Evolutionary conservation across 352 stramenopile genomes (phyloP).

Genomic region (Phytophthora sojae): DNA sequence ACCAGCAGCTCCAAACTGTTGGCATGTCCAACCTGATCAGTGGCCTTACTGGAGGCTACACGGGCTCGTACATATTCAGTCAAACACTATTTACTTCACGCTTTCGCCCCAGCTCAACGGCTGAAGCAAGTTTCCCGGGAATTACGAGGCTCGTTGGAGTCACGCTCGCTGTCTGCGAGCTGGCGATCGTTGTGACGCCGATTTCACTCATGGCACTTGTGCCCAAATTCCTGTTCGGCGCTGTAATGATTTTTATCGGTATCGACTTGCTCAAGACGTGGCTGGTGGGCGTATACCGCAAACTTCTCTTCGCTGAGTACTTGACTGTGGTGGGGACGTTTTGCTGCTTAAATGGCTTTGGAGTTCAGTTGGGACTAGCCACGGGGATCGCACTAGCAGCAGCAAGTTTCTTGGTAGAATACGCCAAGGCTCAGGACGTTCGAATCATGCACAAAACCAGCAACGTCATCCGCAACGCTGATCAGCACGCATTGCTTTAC

Average conservation of each 20-base stretch:
- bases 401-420: constrained; percentile 87
- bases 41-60: constrained; percentile 87
- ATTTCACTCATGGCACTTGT: constrained; percentile 93
- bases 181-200: constrained; percentile 76
- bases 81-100: constrained; percentile 92
- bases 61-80: constrained; percentile 94
- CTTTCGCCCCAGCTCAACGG: constrained; percentile 53
- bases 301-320: constrained; percentile 89
- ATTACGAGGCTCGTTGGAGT: constrained; percentile 73
- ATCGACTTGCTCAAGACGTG: constrained; percentile 93
- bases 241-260: constrained; percentile 97
- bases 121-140: constrained; percentile 46
- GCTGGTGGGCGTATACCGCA: constrained; percentile 66
- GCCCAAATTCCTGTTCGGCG: constrained; percentile 97
- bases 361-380: constrained; percentile 90
- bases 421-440: constrained; percentile 73
- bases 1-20: constrained; percentile 95
- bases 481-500: constrained; percentile 67
- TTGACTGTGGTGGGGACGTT: constrained; percentile 93
- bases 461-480: constrained; percentile 68
- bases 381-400: constrained; percentile 56
- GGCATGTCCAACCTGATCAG: constrained; percentile 93
- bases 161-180: constrained; percentile 62
- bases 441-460: constrained; percentile 66
- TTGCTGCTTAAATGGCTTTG: constrained; percentile 86